Conservation (phyloP, 305 asterid genomes). For the Solanum hybrid region DNA sequence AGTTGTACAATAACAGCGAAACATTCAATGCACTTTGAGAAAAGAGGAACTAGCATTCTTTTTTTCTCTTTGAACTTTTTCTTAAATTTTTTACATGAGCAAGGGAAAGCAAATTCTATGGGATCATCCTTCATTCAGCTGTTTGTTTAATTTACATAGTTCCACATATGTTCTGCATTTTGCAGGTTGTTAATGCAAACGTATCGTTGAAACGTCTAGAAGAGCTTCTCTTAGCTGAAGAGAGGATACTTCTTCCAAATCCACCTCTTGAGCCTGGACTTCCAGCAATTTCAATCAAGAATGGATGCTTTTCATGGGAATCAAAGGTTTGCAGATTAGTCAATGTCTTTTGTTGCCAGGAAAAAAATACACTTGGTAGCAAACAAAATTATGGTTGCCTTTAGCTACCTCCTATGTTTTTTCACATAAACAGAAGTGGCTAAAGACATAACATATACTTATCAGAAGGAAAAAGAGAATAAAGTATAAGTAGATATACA, state of each 20-base stretch:
- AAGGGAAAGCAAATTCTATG: background rate
- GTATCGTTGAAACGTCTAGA: constrained; percentile 86
- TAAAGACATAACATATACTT: background rate
- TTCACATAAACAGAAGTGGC: background rate
- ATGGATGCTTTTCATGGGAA: constrained; percentile 79
- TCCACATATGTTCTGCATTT: constrained; percentile 8
- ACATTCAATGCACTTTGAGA: background rate
- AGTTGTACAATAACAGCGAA: background rate
- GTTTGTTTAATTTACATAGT: background rate
- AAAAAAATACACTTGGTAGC: background rate
- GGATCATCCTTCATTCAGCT: background rate
- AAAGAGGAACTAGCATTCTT: background rate
- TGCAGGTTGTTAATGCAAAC: constrained; percentile 87
- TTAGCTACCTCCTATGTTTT: background rate
- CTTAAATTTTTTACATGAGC: background rate
- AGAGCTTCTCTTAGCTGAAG: constrained; percentile 83
- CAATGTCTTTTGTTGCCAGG: background rate
- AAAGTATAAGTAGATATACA: background rate
- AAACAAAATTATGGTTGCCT: background rate
- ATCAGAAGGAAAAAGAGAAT: background rate
- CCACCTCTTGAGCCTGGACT: constrained; percentile 71
- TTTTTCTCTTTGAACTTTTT: background rate
- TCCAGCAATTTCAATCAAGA: constrained; percentile 84
- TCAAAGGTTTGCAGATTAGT: constrained; percentile 41
- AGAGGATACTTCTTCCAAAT: constrained; percentile 77